Conservation (phyloP, 345 rosid species). For the Melaleuca alternifolia region DNA sequence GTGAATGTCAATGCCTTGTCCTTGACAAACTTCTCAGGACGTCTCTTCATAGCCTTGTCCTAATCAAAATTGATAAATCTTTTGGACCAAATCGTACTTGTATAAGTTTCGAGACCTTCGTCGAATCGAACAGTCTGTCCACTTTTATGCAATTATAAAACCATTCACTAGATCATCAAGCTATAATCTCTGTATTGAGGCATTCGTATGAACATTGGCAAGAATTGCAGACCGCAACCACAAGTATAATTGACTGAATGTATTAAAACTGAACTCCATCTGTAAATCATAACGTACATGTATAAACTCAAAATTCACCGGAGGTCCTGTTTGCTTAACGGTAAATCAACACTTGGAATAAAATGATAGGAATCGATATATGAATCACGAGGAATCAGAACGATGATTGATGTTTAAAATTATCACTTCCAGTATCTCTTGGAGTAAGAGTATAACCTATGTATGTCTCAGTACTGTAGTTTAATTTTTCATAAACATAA, state of each 20-base stretch:
- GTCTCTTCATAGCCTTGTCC: too few species aligned
- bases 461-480: too few species aligned
- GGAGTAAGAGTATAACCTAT: too few species aligned
- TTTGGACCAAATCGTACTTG: neutral
- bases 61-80: neutral
- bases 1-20: too few species aligned
- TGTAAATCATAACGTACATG: neutral
- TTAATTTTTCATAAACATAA: too few species aligned
- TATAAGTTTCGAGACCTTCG: neutral
- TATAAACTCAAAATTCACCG: neutral
- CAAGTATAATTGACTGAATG: neutral
- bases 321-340: neutral
- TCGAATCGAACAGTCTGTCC: too few species aligned
- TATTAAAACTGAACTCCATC: neutral
- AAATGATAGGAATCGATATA: fast-evolving
- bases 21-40: too few species aligned
- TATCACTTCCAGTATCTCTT: too few species aligned
- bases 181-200: neutral
- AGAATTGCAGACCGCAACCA: neutral
- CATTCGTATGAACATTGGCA: neutral
- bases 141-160: neutral
- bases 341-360: neutral
- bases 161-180: neutral
- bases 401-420: too few species aligned
- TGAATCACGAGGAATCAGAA: too few species aligned